Percentiles rank a stretch among this genome's conserved stretches.
Conservation (phyloP, 345 rosid genomes). For the Bruguiera gymnorhiza region DNA sequence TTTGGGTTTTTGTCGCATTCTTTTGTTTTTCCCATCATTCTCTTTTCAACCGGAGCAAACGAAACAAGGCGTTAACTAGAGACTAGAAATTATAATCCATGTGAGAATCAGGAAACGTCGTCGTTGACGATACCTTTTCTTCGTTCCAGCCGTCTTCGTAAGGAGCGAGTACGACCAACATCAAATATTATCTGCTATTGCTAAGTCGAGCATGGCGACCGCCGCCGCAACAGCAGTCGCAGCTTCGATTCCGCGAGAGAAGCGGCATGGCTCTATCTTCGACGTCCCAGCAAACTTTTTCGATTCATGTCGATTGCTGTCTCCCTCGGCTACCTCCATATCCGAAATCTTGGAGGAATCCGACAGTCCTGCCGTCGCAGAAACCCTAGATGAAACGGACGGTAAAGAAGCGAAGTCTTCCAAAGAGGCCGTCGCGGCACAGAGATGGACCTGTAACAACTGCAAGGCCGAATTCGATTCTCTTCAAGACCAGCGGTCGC, state of each 20-base stretch:
- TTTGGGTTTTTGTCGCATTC: no score
- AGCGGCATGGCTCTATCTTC: constrained; percentile 57
- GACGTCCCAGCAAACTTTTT: constrained; percentile 56
- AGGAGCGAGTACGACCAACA: no score
- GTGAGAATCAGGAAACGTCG: no score
- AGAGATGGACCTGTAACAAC: constrained; percentile 87
- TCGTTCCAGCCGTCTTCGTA: no score
- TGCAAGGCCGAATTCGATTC: constrained; percentile 81
- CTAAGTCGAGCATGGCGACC: neutral
- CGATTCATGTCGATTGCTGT: constrained; percentile 52
- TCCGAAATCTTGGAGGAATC: constrained; percentile 22
- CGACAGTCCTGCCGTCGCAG: constrained; percentile 17
- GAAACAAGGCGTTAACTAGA: no score
- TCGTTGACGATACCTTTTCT: no score
- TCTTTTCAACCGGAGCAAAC: no score
- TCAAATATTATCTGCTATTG: no score
- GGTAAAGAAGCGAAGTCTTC: constrained; percentile 33
- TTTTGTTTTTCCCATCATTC: no score
- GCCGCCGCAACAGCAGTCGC: neutral
- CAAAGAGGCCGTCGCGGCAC: constrained; percentile 30
- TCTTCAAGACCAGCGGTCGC: constrained; percentile 81
- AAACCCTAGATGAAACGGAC: constrained; percentile 26
- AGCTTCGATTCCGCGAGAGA: constrained; percentile 19
- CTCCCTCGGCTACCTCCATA: constrained; percentile 38
- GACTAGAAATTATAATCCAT: no score